Conservation (phyloP, 352 stramenopile species). For the Phytopythium vexans region DNA sequence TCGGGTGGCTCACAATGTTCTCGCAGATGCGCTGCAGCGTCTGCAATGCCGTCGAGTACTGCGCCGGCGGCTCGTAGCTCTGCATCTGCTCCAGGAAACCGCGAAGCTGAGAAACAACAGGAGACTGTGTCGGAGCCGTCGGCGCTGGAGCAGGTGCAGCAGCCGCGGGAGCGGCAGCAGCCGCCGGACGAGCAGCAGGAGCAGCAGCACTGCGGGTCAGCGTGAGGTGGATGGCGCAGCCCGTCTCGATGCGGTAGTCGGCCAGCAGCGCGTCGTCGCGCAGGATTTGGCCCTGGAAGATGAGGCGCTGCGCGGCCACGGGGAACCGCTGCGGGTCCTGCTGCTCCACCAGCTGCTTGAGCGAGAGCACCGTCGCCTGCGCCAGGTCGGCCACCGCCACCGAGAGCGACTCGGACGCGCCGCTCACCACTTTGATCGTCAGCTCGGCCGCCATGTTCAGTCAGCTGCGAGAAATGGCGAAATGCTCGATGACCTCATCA, state of each 20-base stretch:
- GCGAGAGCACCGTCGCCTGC: slow-evolving; percentile 42
- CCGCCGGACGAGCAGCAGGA: slow-evolving; percentile 10
- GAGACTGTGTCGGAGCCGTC: slow-evolving; percentile 1
- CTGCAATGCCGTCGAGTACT: slow-evolving; percentile 44
- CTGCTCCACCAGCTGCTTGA: slow-evolving; percentile 68
- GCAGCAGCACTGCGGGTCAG: slow-evolving; percentile 30
- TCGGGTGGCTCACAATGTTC: slow-evolving; percentile 74
- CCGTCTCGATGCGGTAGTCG: slow-evolving; percentile 60
- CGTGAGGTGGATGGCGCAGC: slow-evolving; percentile 74
- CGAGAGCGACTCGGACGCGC: slow-evolving; percentile 50
- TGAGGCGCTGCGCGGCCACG: slow-evolving; percentile 68
- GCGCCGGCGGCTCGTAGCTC: slow-evolving; percentile 23
- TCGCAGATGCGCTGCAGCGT: slow-evolving; percentile 81
- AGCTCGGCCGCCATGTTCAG: slow-evolving; percentile 37
- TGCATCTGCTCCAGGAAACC: slow-evolving; percentile 61
- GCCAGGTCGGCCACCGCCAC: slow-evolving; percentile 38
- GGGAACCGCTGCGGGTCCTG: slow-evolving; percentile 57
- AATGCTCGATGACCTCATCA: no score
- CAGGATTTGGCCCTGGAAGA: slow-evolving; percentile 86
- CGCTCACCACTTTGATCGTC: slow-evolving; percentile 70
- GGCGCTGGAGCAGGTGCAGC: slow-evolving; percentile 5
- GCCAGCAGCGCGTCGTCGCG: slow-evolving; percentile 62
- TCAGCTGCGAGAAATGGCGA: no score
- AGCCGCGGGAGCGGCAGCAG: slow-evolving; percentile 9
- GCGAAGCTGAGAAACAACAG: slow-evolving; percentile 28